Conservation (phyloP, 1,139 yeast genomes). For the Nadsonia commutata region DNA sequence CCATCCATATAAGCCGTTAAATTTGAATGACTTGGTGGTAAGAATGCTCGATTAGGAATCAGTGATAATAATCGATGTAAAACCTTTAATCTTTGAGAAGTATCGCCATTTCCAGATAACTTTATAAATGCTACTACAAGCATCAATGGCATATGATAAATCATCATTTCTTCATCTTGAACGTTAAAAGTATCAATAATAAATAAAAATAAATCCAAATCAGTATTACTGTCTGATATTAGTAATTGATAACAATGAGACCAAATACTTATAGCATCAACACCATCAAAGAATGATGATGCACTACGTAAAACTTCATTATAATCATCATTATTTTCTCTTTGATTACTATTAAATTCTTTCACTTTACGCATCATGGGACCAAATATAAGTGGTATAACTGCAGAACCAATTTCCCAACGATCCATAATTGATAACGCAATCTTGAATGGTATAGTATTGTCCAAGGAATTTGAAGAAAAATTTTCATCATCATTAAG, state of each 20-base stretch:
- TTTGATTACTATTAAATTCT: conserved; percentile 8
- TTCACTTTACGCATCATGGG: conserved; percentile 37
- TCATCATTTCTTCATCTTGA: conserved; percentile 75
- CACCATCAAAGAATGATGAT: conserved; percentile 63
- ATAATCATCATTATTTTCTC: conserved; percentile 11
- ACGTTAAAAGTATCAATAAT: conserved; percentile 54
- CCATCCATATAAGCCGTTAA: conserved; percentile 10
- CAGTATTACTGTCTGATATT: conserved; percentile 13
- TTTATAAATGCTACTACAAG: conserved; percentile 29
- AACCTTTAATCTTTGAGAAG: background rate
- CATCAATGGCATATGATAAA: conserved; percentile 59
- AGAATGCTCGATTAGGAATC: conserved; percentile 46
- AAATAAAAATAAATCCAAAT: conserved; percentile 39
- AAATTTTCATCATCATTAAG: too few species aligned
- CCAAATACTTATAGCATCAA: conserved; percentile 73
- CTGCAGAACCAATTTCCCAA: conserved; percentile 77
- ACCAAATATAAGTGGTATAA: conserved; percentile 55
- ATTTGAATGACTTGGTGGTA: conserved; percentile 31
- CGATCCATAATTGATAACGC: conserved; percentile 68
- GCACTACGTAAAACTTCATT: conserved; percentile 42
- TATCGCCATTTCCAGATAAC: conserved; percentile 11
- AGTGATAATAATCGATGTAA: conserved; percentile 25
- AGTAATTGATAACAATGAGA: conserved; percentile 37
- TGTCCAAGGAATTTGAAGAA: conserved; percentile 19
- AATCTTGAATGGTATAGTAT: conserved; percentile 43